Percentiles rank a stretch among this genome's conserved stretches.
phyloP scores from a whole-genome alignment of 331 rosid species.

The Stylosanthes scabra region DNA sequence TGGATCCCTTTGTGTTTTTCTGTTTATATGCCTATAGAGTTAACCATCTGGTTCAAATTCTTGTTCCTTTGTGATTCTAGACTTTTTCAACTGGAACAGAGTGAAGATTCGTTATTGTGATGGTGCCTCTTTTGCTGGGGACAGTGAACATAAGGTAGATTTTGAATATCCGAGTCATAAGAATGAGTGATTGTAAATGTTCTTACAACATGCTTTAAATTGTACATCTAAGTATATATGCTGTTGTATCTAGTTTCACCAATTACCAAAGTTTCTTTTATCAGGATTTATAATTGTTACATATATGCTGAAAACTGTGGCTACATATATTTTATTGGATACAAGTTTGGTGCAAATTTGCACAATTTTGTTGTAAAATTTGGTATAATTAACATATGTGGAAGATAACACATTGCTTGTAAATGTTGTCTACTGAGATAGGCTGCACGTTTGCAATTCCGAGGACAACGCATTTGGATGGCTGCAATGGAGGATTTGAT shows the following conservation, averaged over 20 bases:
- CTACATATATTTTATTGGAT: neutral
- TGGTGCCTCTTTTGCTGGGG: constrained; percentile 93
- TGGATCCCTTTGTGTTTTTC: constrained; percentile 13
- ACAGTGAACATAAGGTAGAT: constrained; percentile 72
- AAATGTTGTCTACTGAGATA: constrained; percentile 33
- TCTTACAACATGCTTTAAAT: too few relatives aligned
- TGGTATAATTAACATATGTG: neutral
- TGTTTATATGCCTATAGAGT: neutral
- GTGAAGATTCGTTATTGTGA: constrained; percentile 94
- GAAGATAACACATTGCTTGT: constrained; percentile 6
- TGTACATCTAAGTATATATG: too few relatives aligned
- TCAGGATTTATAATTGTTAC: neutral
- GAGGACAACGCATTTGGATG: constrained; percentile 91
- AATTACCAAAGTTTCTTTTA: neutral
- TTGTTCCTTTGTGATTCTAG: constrained; percentile 52
- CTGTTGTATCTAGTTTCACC: neutral
- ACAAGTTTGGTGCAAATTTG: neutral
- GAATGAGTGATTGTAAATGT: neutral
- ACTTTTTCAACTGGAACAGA: constrained; percentile 94
- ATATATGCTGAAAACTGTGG: constrained; percentile 4
- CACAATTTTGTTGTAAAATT: neutral
- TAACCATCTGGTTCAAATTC: constrained; percentile 12
- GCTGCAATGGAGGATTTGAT: constrained; percentile 85
- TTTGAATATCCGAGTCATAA: constrained; percentile 13
- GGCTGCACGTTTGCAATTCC: constrained; percentile 74